Base-by-base conservation (phyloP, 2,329 filamentous ascomycete species). In the Aspergillus sp. region DNA sequence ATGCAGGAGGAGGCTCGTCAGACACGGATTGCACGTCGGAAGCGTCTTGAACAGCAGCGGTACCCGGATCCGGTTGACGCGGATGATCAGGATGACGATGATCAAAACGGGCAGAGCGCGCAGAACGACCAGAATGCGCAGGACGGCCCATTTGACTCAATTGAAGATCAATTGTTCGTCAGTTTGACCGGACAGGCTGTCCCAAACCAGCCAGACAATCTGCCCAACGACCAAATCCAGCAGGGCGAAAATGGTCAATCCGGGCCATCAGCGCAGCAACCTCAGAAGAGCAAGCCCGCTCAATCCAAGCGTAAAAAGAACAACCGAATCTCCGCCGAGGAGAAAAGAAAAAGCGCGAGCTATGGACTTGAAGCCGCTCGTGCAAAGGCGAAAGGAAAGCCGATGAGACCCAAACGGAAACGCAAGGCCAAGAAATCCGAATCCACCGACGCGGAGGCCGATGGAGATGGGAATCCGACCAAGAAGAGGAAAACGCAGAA, bases 241-340 rank as follows among this genome's bases (percentile, higher is more conserved):
- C 19, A 10, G 19, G 19, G n/a, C n/a, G n/a, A n/a, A 8, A 24
- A 24, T 24, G 22, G 22, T 24, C 8, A 24, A 8, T n/a, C 22
- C n/a, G 22, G 22, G 22, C 22, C 22, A 24, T 24, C 22, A 2
- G n/a, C n/a, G n/a, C n/a, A n/a, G n/a, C n/a, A n/a, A 26, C 3
- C 25, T 26, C 4, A 26, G 7, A 22, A 22, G 19, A 5, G 19
- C 19, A 22, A 10, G 22, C 30, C 8, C 11, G 22, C 6, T 15
- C 19, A 22, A 5, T 10, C 19, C 14, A 32, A 20, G 36, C 27
- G 16, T 12, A 22, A 20, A 34, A 37, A 24, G 14, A 7, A 26
- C 2, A 45, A 45, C 13, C 36, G 29, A 12, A 20, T 45, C 3
- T 41, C 41, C 8, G 41, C 37, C 2, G 37, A 35, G 2, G 44